Conservation (phyloP, 106 monocot genomes). For the Iris macrosiphon region DNA sequence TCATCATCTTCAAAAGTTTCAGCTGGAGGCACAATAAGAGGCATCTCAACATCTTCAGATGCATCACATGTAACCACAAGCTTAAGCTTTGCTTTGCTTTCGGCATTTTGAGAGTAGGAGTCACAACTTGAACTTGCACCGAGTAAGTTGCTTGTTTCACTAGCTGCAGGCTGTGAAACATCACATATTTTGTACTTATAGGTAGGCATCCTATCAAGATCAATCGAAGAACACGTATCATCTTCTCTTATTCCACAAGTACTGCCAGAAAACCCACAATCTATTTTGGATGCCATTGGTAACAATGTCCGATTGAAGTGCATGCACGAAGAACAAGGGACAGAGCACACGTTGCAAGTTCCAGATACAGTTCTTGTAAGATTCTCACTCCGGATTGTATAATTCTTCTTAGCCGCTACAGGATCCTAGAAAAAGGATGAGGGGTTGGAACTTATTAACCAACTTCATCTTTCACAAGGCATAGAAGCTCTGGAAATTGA, state of each 20-base stretch:
- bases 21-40: constrained; percentile 13
- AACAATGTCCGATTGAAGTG: constrained; percentile 30
- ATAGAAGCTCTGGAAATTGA: too few relatives aligned
- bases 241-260: constrained; percentile 24
- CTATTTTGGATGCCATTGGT: constrained; percentile 41
- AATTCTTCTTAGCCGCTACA: constrained; percentile 10
- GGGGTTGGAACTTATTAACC: too few relatives aligned
- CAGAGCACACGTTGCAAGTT: constrained; percentile 78
- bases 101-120: constrained; percentile 37
- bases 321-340: constrained; percentile 93
- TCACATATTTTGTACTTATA: constrained; percentile 23
- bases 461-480: too few relatives aligned
- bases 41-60: constrained; percentile 50
- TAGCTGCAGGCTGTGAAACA: constrained; percentile 16
- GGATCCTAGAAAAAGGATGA: constrained; percentile 16
- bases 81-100: constrained; percentile 34
- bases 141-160: constrained; percentile 36
- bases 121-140: constrained; percentile 36
- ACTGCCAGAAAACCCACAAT: constrained; percentile 30
- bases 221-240: constrained; percentile 32
- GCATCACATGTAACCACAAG: constrained; percentile 21
- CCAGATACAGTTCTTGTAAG: constrained; percentile 48
- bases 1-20: constrained; percentile 15
- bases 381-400: neutral
- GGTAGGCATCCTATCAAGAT: constrained; percentile 6